A percentile compares a stretch with the other conserved stretches of the same genome.
phyloP scores from a whole-genome alignment of 2,329 filamentous ascomycete genomes.

The Cytospora mali region DNA sequence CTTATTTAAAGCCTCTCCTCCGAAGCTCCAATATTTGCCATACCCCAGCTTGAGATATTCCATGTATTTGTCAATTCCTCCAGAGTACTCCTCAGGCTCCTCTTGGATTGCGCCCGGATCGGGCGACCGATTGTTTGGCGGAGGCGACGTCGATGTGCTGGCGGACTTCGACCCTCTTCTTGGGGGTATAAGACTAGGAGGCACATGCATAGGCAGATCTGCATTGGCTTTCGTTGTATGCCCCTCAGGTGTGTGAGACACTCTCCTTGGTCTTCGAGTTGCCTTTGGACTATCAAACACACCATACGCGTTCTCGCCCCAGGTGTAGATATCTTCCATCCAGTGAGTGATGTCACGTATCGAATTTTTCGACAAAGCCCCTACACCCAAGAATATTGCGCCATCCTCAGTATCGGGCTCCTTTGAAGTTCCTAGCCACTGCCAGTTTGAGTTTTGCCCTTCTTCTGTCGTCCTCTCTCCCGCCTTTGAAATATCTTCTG shows the following conservation, averaged over 20 bases:
- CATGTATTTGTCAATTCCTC: constrained; percentile 58
- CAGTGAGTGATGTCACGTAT: constrained; percentile 76
- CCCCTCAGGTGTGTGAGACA: constrained; percentile 35
- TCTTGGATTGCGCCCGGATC: background rate
- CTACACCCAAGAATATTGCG: constrained; percentile 81
- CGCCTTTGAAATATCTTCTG: constrained; percentile 32
- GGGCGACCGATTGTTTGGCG: constrained; percentile 5
- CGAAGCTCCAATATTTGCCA: constrained; percentile 65
- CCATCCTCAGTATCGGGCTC: constrained; percentile 75
- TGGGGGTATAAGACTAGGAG: constrained; percentile 25
- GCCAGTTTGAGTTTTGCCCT: constrained; percentile 33
- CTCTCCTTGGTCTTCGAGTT: constrained; percentile 54
- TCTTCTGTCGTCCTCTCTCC: constrained; percentile 32
- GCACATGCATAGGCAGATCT: constrained; percentile 20
- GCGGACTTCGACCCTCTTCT: constrained; percentile 9
- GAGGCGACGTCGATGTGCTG: background rate
- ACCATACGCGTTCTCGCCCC: constrained; percentile 84
- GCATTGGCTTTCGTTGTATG: constrained; percentile 3
- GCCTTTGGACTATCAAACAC: constrained; percentile 77
- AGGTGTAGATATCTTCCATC: constrained; percentile 85
- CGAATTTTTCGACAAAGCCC: constrained; percentile 70
- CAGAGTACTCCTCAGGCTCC: constrained; percentile 36
- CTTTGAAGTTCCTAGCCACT: constrained; percentile 75
- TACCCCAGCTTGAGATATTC: constrained; percentile 69
- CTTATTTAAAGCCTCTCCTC: constrained; percentile 13